phyloP scores from a whole-genome alignment of 768 basidiomycete species.

The Boletus tylopilopsis region DNA sequence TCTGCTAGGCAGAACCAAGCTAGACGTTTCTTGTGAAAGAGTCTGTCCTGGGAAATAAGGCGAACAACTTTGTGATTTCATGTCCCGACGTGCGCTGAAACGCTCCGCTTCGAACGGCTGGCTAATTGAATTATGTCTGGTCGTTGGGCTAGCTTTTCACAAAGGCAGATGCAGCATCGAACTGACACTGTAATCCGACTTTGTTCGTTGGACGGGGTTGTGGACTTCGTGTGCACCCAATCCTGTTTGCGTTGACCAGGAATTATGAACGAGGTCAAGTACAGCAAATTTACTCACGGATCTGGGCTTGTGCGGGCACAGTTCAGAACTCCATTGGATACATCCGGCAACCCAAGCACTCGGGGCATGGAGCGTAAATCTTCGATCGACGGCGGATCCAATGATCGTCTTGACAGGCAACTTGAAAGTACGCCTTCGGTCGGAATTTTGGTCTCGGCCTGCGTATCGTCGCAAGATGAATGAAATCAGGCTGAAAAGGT shows the following conservation, averaged over 20 bases:
- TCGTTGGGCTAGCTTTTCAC: neutral
- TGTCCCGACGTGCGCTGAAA: constrained; percentile 11
- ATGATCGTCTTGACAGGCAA: neutral
- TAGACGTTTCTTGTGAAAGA: too few relatives aligned
- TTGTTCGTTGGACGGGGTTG: too few relatives aligned
- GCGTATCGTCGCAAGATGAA: too few relatives aligned
- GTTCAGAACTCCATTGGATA: neutral
- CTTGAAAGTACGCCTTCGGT: constrained; percentile 6
- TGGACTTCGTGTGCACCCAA: neutral
- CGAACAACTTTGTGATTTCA: constrained; percentile 13
- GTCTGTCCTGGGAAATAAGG: neutral
- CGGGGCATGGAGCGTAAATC: constrained; percentile 1
- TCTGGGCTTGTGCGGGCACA: neutral
- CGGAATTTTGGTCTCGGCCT: too few relatives aligned
- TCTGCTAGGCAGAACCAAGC: neutral
- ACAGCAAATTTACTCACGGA: neutral
- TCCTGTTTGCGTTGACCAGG: neutral
- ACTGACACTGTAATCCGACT: too few relatives aligned
- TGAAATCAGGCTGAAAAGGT: neutral
- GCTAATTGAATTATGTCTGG: too few relatives aligned
- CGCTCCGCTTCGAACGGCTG: constrained; percentile 9
- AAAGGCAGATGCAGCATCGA: neutral
- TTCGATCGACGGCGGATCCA: constrained; percentile 17
- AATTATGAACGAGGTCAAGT: neutral
- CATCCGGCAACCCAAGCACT: neutral